Conservation (phyloP, 2,329 filamentous ascomycete genomes). For the Fusarium tupiense region DNA sequence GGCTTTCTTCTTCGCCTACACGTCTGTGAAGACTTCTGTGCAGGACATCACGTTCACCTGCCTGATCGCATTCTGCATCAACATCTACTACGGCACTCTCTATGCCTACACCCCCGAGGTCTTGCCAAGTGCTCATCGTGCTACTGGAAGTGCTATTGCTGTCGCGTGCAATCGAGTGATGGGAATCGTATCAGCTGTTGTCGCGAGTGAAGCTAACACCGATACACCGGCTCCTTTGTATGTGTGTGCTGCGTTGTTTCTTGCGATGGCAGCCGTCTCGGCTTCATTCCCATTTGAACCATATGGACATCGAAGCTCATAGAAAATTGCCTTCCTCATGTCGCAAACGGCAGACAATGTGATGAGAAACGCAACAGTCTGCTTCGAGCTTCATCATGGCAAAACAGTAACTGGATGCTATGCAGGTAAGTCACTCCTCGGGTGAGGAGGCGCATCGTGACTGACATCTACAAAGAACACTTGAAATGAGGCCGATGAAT, state of each 20-base stretch:
- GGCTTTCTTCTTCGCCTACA: conserved; percentile 21
- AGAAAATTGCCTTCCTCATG: rapidly evolving
- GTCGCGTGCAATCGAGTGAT: conserved; percentile 78
- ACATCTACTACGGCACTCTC: conserved; percentile 77
- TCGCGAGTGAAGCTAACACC: conserved; percentile 70
- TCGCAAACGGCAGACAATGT: rapidly evolving
- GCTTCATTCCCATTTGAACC: conserved; percentile 20
- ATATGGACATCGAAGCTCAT: conserved; percentile 9
- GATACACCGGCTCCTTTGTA: conserved; percentile 72
- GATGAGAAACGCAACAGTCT: rapidly evolving
- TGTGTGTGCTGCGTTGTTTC: conserved; percentile 72
- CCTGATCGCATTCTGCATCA: conserved; percentile 65
- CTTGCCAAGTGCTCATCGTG: conserved; percentile 74
- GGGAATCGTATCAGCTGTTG: conserved; percentile 76
- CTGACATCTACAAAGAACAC: not conserved
- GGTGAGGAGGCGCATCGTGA: not conserved
- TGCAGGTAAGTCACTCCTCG: not conserved
- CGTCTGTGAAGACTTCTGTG: conserved; percentile 13
- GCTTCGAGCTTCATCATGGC: rapidly evolving
- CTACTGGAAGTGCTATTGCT: conserved; percentile 78
- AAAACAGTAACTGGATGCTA: not conserved
- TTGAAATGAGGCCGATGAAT: too few relatives aligned
- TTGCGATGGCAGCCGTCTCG: conserved; percentile 61
- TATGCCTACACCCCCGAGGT: conserved; percentile 72
- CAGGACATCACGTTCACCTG: conserved; percentile 19